phyloP scores from a whole-genome alignment of 2,329 filamentous ascomycete species.

The Fusarium albosuccineum region DNA sequence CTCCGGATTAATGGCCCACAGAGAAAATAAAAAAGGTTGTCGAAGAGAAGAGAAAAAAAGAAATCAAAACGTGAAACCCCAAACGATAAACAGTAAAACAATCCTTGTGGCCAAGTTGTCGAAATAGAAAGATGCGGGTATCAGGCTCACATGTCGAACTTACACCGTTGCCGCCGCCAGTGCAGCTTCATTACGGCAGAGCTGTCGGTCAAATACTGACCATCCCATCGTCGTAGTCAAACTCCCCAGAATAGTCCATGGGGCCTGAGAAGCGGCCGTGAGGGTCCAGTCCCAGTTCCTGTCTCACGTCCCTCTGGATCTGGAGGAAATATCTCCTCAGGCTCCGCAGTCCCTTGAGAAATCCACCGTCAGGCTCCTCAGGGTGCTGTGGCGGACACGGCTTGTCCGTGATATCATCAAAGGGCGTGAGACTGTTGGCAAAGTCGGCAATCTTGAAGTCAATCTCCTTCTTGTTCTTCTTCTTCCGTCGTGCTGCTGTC shows the following conservation, averaged over 20 bases:
- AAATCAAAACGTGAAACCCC: constrained; percentile 19
- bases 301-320: constrained; percentile 82
- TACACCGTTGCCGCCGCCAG: constrained; percentile 20
- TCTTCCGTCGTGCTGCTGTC: constrained; percentile 57
- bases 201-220: constrained; percentile 47
- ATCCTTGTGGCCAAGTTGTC: constrained; percentile 21
- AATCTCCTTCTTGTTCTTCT: constrained; percentile 71
- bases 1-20: constrained; percentile 28
- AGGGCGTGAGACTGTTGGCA: constrained; percentile 94
- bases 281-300: constrained; percentile 62
- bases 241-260: constrained; percentile 39
- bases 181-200: constrained; percentile 11
- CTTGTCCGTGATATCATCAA: constrained; percentile 74
- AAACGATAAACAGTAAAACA: constrained; percentile 26
- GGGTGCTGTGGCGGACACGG: constrained; percentile 86
- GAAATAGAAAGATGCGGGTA: constrained; percentile 35
- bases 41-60: constrained; percentile 20
- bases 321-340: constrained; percentile 86
- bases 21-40: constrained; percentile 23
- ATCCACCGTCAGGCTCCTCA: constrained; percentile 86
- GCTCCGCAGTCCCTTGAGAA: constrained; percentile 84
- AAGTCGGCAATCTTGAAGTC: constrained; percentile 99
- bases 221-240: constrained; percentile 51
- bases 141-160: constrained; percentile 26
- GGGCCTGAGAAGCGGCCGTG: constrained; percentile 44